Evolutionary conservation across 2,329 filamentous ascomycete species (phyloP).

Genomic region (Neobulgaria alba): DNA sequence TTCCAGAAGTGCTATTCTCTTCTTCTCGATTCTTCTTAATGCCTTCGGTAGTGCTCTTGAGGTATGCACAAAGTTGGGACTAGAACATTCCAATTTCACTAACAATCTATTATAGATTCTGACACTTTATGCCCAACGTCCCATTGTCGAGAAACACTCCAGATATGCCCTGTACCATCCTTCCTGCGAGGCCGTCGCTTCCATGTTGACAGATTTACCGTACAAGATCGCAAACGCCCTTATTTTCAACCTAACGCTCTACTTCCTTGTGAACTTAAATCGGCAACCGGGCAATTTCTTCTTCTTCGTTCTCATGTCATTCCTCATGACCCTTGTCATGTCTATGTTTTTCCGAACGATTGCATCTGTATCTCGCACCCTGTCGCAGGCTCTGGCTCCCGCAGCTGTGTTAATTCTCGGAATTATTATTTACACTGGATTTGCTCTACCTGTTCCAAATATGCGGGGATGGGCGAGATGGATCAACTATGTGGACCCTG

Average conservation of each 20-base stretch:
- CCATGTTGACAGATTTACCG: constrained; percentile 78
- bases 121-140: constrained; percentile 71
- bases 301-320: constrained; percentile 49
- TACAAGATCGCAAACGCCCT: constrained; percentile 59
- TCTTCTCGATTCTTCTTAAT: constrained; percentile 60
- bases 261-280: constrained; percentile 80
- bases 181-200: constrained; percentile 79
- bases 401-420: constrained; percentile 40
- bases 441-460: constrained; percentile 35
- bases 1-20: constrained; percentile 52
- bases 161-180: constrained; percentile 88
- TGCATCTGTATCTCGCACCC: constrained; percentile 62
- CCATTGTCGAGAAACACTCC: constrained; percentile 83
- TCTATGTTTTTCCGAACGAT: constrained; percentile 79
- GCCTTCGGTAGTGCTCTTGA: constrained; percentile 53
- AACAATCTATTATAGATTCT: constrained; percentile 47
- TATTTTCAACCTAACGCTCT: constrained; percentile 70
- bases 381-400: constrained; percentile 55
- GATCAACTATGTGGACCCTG: constrained; percentile 56
- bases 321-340: constrained; percentile 45
- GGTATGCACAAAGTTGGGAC: constrained; percentile 23
- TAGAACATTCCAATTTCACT: background rate
- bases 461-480: constrained; percentile 78
- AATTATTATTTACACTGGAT: constrained; percentile 31
- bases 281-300: constrained; percentile 73